Conservation (phyloP, 331 rosid genomes). For the Rhamnella rubrinervis region DNA sequence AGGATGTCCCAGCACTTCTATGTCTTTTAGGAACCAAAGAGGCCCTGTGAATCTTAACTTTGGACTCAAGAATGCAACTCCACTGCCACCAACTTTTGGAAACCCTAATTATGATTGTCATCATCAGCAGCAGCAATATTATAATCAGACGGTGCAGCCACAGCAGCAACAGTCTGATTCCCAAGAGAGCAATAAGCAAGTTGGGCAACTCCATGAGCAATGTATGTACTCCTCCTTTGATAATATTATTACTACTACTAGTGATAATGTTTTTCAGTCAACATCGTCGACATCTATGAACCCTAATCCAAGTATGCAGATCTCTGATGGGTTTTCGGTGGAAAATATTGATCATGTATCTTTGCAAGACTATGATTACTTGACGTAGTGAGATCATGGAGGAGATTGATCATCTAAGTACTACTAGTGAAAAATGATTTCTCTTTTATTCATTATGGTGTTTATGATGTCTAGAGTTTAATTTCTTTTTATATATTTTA, state of each 20-base stretch:
- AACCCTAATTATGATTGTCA: constrained; percentile 9
- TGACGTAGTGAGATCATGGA: too few species aligned
- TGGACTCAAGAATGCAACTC: constrained; percentile 24
- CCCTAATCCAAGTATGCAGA: neutral
- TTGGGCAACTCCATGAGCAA: constrained; percentile 23
- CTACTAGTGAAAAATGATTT: too few species aligned
- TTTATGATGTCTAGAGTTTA: too few species aligned
- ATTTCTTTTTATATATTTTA: too few species aligned
- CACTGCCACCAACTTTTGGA: constrained; percentile 17
- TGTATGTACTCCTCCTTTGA: constrained; percentile 41
- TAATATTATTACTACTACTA: neutral
- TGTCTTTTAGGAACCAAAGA: constrained; percentile 50
- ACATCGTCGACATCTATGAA: neutral
- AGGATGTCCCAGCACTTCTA: constrained; percentile 45
- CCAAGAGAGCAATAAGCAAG: neutral
- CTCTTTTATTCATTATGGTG: too few species aligned
- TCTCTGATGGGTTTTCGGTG: neutral
- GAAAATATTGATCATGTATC: constrained; percentile 1
- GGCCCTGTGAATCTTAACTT: constrained; percentile 86
- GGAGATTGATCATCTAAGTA: too few species aligned
- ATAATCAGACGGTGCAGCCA: constrained; percentile 27
- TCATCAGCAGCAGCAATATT: constrained; percentile 3
- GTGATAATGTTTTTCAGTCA: neutral
- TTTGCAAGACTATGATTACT: neutral
- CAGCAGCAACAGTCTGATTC: constrained; percentile 28